Evolutionary conservation across 2,329 filamentous ascomycete genomes (phyloP).

Genomic region (Clarireedia hainanense): DNA sequence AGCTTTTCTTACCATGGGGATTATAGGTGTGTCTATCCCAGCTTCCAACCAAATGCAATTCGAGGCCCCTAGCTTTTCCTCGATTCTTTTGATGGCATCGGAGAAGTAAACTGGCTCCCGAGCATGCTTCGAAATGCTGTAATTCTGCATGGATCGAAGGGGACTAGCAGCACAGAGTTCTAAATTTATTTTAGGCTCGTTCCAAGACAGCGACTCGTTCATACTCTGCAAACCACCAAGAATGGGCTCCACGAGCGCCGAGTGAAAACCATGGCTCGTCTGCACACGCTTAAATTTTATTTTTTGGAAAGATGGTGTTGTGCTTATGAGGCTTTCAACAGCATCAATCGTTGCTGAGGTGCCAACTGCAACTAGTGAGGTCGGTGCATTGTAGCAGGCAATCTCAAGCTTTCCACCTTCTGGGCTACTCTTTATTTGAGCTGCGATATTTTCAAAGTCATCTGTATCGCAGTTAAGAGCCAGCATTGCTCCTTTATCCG

Average conservation of each 20-base stretch:
- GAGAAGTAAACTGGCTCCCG: slow-evolving; percentile 27
- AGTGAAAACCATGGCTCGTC: slow-evolving; percentile 28
- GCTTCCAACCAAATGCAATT: slow-evolving; percentile 30
- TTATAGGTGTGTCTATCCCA: slow-evolving; percentile 26
- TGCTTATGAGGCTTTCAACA: background rate
- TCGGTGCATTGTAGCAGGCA: slow-evolving; percentile 30
- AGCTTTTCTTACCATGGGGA: slow-evolving; percentile 26
- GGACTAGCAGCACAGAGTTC: background rate
- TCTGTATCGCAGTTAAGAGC: background rate
- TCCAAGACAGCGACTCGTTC: slow-evolving; percentile 21
- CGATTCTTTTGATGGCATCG: slow-evolving; percentile 24
- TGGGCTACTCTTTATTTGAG: background rate
- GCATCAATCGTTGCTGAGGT: slow-evolving; percentile 9
- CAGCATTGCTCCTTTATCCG: background rate
- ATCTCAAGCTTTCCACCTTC: slow-evolving; percentile 15
- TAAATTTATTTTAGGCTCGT: slow-evolving; percentile 13
- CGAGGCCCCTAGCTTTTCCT: slow-evolving; percentile 9
- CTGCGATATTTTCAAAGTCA: background rate
- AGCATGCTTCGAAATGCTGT: slow-evolving; percentile 16
- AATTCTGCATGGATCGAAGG: background rate
- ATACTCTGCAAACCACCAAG: slow-evolving; percentile 11
- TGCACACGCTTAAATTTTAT: slow-evolving; percentile 18
- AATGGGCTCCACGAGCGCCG: slow-evolving; percentile 23
- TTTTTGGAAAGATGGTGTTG: slow-evolving; percentile 13
- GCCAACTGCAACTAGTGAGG: slow-evolving; percentile 29